These are phyloP conservation scores for Malus sylvestris DNA, from an alignment of 306 rosid genomes.

Conservation along the genomic window DNA sequence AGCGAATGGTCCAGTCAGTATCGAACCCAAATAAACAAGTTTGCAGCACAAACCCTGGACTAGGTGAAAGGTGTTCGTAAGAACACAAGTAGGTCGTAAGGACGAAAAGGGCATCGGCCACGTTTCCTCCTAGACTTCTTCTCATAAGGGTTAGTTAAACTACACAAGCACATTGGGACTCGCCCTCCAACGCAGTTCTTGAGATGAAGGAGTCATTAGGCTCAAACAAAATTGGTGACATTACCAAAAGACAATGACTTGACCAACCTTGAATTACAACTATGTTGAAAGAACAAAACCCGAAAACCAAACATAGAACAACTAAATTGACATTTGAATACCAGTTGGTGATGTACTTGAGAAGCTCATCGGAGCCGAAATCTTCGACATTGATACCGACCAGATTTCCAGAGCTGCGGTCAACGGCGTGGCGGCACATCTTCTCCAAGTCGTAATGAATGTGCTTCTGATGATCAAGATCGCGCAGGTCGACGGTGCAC, in stretches of 20 bases:
- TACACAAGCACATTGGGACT: not conserved
- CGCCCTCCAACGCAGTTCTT: not conserved
- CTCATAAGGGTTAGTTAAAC: not conserved
- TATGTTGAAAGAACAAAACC: too few species aligned
- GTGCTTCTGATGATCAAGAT: not conserved
- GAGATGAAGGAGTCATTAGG: not conserved
- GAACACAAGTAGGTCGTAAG: not conserved
- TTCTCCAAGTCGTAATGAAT: conserved; percentile 1
- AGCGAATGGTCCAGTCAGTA: too few species aligned
- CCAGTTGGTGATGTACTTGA: conserved; percentile 36
- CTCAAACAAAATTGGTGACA: not conserved
- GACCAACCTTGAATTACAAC: too few species aligned
- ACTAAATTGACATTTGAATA: not conserved
- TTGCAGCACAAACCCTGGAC: not conserved
- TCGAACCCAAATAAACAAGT: not conserved
- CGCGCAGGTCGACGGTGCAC: conserved; percentile 36
- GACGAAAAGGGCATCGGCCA: not conserved
- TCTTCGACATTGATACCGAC: conserved; percentile 33
- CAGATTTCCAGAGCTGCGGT: conserved; percentile 43
- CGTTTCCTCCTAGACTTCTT: not conserved
- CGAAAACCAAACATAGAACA: too few species aligned
- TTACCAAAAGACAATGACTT: not conserved
- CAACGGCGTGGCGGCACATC: conserved; percentile 42
- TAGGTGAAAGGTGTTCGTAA: not conserved
- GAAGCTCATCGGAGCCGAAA: conserved; percentile 39